phyloP scores from a whole-genome alignment of 1,284 basidiomycete genomes.

The Moniliophthora roreri region DNA sequence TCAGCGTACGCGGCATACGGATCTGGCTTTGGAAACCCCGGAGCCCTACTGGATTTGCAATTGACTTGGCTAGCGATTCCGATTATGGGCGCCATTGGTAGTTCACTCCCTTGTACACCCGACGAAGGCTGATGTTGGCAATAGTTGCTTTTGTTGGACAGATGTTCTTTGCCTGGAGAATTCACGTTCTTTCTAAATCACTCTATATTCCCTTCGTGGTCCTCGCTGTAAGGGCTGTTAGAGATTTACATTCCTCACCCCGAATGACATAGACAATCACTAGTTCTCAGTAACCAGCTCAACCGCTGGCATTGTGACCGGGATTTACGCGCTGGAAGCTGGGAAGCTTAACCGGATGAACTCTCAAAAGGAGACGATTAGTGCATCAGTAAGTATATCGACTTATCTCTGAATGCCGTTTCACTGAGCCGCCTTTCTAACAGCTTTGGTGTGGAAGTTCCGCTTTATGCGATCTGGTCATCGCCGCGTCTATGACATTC shows the following conservation, averaged over 20 bases:
- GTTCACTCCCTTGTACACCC: background rate
- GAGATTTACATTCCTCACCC: background rate
- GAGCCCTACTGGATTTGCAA: too few species aligned
- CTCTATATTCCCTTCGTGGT: constrained; percentile 21
- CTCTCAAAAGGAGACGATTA: background rate
- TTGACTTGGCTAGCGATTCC: too few species aligned
- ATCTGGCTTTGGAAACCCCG: too few species aligned
- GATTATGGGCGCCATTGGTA: too few species aligned
- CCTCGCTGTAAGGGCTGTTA: constrained; percentile 17
- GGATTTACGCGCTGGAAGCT: background rate
- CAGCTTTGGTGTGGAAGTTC: constrained; percentile 30
- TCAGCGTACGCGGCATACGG: too few species aligned
- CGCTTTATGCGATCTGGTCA: constrained; percentile 29
- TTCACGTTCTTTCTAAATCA: constrained; percentile 22
- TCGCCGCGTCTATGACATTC: constrained; percentile 28
- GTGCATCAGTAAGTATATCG: background rate
- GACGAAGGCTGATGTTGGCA: background rate
- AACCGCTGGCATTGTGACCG: constrained; percentile 1
- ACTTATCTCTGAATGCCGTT: background rate
- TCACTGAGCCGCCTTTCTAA: too few species aligned
- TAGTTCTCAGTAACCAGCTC: constrained; percentile 4
- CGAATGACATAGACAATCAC: background rate
- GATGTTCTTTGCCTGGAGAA: constrained; percentile 27
- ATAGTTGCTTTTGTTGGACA: constrained; percentile 21
- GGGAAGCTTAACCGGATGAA: background rate